These are phyloP conservation scores for Trichoderma polysporum DNA, from an alignment of 2,329 filamentous ascomycete genomes.

Conservation along the genomic window DNA sequence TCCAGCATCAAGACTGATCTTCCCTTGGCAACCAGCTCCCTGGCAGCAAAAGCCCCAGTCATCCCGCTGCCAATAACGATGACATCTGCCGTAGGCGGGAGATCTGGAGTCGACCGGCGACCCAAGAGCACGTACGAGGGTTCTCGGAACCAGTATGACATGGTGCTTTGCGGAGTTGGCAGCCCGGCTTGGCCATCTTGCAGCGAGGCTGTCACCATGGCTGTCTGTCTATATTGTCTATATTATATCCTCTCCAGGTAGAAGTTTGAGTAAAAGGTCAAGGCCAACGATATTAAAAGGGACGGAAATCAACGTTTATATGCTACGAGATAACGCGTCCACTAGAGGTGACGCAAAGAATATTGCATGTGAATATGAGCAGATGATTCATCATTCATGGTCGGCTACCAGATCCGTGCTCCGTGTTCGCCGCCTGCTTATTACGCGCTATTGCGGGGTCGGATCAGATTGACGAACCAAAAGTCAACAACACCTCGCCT, in stretches of 20 bases:
- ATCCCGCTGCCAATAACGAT: slow-evolving; percentile 75
- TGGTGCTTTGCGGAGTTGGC: slow-evolving; percentile 59
- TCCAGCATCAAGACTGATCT: slow-evolving; percentile 70
- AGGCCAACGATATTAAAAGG: not conserved
- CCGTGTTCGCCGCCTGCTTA: not conserved
- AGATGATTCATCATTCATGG: not conserved
- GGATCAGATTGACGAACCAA: not conserved
- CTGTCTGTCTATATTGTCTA: not conserved
- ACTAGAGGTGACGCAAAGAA: not conserved
- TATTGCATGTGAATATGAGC: not conserved
- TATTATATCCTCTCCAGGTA: not conserved
- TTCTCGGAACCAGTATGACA: slow-evolving; percentile 72
- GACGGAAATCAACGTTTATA: not conserved
- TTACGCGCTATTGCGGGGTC: slow-evolving; percentile 6
- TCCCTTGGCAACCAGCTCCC: slow-evolving; percentile 55
- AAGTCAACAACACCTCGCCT: not conserved
- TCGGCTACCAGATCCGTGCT: not conserved
- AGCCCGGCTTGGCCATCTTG: slow-evolving; percentile 49
- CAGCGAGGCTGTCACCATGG: slow-evolving; percentile 35
- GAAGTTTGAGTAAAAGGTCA: not conserved
- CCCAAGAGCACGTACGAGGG: slow-evolving; percentile 63
- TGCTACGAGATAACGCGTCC: not conserved
- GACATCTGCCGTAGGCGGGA: slow-evolving; percentile 65
- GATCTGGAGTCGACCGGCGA: slow-evolving; percentile 63
- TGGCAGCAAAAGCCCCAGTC: slow-evolving; percentile 70